Conservation (phyloP, 176 grass and related monocot genomes). For the Hsuehochloa calcarea region DNA sequence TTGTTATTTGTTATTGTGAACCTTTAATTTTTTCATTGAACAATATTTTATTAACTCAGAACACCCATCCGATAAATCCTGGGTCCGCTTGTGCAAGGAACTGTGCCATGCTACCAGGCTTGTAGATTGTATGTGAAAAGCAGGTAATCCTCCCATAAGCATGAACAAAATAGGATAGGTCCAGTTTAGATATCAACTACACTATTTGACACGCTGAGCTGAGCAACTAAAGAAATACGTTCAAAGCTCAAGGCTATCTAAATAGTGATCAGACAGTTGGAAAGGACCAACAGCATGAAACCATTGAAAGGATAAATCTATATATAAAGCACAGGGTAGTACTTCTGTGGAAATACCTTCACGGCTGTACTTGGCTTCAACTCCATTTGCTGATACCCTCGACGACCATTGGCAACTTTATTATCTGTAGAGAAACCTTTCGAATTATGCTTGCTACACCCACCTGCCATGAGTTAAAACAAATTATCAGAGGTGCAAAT, state of each 20-base stretch:
- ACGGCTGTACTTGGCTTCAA: slow-evolving; percentile 8
- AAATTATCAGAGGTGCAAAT: background rate
- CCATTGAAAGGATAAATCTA: background rate
- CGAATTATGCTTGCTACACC: slow-evolving; percentile 20
- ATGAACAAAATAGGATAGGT: background rate
- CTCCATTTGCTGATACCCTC: background rate
- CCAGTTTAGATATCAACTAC: background rate
- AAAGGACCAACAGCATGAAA: background rate
- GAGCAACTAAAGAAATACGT: background rate
- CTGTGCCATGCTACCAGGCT: background rate
- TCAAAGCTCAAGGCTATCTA: background rate
- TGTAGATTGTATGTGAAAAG: background rate
- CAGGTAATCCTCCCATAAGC: background rate
- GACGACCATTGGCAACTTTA: background rate
- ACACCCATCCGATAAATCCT: too few species aligned
- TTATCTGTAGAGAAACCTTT: slow-evolving; percentile 20
- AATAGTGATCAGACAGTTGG: background rate
- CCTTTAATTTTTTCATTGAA: too few species aligned
- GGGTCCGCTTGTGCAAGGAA: background rate
- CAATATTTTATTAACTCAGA: too few species aligned
- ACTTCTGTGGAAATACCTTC: slow-evolving; percentile 14
- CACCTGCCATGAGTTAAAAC: slow-evolving; percentile 2
- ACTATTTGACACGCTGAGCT: background rate
- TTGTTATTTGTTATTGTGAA: too few species aligned
- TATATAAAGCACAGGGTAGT: background rate